Base-by-base conservation (phyloP, 768 basidiomycete genomes). In the Naganishia vishniacii region DNA sequence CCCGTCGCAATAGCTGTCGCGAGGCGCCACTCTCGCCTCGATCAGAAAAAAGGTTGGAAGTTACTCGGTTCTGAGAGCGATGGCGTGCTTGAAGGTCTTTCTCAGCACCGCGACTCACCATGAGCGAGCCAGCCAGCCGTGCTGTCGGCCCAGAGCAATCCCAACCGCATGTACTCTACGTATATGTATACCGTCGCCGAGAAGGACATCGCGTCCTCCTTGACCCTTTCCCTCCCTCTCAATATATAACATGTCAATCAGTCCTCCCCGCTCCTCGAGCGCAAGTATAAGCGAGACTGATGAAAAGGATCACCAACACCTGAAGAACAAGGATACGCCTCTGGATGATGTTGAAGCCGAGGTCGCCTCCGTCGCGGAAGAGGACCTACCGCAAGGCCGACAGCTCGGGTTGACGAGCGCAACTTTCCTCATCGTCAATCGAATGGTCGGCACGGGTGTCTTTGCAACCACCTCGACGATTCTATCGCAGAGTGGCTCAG, bases 371-470 rank as follows among this genome's bases (percentile, higher is more conserved):
- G 59, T 60, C 26, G 4, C 8, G 2, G 53, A 56, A 6, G n/a
- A 15, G 6, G 61, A 62, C 5, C 32, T 62, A 12, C 61, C 61
- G 3, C 61, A 62, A 40, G 61, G 61, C 2, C 49, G 62, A 5
- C 49, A 53, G 41, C 48, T 63, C 3, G 62, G 62, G 5, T 11
- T 63, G 8, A 29, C 56, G 37, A 28, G 25, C 9, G 62, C 62
- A 0, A 53, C 44, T 1, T 63, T 63, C 40, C n/a, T 63, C 23
- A 63, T 63, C 37, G 40, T 63, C 16, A 63, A 63, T 45, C 37
- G 53, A 34, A 68, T 65, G 41, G 58, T 65, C 7, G 67, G 68
- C 41, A 68, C 68, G 11, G 68, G 68, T 37, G 62, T 68, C n/a
- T 68, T 66, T 41, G 68, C 68, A 13, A 68, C 68, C 23, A 61